Conservation (phyloP, 2,329 filamentous ascomycete species). For the Monilinia polystroma region DNA sequence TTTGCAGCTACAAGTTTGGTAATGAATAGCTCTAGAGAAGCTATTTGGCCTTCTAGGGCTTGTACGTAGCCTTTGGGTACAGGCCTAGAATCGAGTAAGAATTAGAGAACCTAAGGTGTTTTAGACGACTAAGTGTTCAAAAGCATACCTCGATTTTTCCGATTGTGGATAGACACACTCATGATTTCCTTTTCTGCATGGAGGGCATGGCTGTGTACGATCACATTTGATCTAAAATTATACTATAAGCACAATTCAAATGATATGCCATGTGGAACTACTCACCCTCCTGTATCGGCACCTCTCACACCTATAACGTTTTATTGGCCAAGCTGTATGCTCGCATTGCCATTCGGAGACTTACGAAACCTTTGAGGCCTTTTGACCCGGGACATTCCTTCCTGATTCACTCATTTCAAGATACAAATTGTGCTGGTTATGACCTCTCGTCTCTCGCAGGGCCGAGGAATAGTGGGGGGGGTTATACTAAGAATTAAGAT, state of each 20-base stretch:
- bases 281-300: slow-evolving; percentile 47
- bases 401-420: slow-evolving; percentile 12
- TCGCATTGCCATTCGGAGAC: not conserved
- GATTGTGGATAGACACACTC: slow-evolving; percentile 45
- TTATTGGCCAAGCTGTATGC: not conserved
- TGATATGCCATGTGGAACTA: not conserved
- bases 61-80: slow-evolving; percentile 49
- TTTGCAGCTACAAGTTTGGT: slow-evolving; percentile 46
- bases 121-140: not conserved
- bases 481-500: too few relatives aligned
- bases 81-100: slow-evolving; percentile 40
- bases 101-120: not conserved
- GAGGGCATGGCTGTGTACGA: slow-evolving; percentile 50
- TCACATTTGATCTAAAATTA: slow-evolving; percentile 50
- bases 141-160: slow-evolving; percentile 45
- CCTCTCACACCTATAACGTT: slow-evolving; percentile 43
- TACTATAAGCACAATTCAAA: not conserved
- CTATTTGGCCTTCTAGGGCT: slow-evolving; percentile 49
- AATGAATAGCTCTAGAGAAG: slow-evolving; percentile 48
- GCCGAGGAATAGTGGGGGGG: not conserved
- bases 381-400: not conserved
- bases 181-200: slow-evolving; percentile 46
- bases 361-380: slow-evolving; percentile 21
- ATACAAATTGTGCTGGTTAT: not conserved
- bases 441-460: not conserved